phyloP scores from a whole-genome alignment of 2,329 filamentous ascomycete genomes.

The Colletotrichum australisinense region DNA sequence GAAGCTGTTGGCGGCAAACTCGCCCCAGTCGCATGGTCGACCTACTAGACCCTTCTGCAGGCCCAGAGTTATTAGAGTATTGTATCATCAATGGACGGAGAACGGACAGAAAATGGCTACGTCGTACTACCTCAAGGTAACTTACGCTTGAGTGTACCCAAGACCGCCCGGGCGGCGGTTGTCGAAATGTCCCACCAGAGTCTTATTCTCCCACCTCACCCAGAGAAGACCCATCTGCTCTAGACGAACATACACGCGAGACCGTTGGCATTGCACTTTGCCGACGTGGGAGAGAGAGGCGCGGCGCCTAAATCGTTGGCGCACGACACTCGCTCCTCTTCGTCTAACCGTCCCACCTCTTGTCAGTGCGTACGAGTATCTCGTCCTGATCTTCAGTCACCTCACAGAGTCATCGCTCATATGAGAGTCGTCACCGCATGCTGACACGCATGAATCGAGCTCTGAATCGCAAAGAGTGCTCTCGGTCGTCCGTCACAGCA shows the following conservation, averaged over 20 bases:
- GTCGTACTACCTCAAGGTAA: background rate
- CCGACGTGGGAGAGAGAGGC: background rate
- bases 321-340: background rate
- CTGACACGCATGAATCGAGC: background rate
- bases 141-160: background rate
- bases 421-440: background rate
- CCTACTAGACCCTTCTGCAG: background rate
- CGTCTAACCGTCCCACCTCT: too few relatives aligned
- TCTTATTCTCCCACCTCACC: background rate
- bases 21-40: background rate
- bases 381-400: background rate
- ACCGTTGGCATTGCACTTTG: background rate
- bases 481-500: background rate
- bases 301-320: background rate
- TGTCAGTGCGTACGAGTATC: background rate
- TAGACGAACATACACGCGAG: background rate
- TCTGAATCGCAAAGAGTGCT: background rate
- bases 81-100: background rate
- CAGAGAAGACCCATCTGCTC: background rate
- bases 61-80: background rate
- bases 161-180: background rate
- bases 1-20: background rate
- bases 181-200: background rate
- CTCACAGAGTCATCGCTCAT: too few relatives aligned
- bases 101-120: background rate